Evolutionary conservation across 2,329 filamentous ascomycete species (phyloP), one percentile per base, ranked within the genome.

Genomic region (Bretziella fagacearum): DNA sequence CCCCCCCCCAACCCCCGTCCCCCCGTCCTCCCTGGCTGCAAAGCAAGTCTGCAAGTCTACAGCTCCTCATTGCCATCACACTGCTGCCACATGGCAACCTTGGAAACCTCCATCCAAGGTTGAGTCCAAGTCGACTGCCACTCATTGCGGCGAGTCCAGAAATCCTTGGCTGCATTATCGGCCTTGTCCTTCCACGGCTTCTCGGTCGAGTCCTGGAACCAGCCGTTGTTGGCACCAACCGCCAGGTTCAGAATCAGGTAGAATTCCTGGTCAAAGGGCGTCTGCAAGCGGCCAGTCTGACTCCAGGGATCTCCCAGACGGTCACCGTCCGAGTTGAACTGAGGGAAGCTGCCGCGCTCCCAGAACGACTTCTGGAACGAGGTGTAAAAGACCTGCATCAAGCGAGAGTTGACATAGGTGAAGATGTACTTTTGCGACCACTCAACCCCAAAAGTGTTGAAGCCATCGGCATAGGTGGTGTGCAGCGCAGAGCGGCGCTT

Each of bases 351-450:
- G 23, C 82, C 81, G 41, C 78, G 74, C 54, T 74, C 54, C 74
- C 77, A 86, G 56, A 86, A 71, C 7, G 74, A 69, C 55, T 73
- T 58, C 55, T 79, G 66, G 56, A 86, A 86, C 60, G 79, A 82
- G 54, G 74, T 79, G 66, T 86, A 93, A 52, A 85, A 70, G 44
- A 89, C 82, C 60, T 89, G 83, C 23, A 86, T 67, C 17, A 93
- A 73, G 10, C 81, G 78, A 39, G 74, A 80, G 68, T 91, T 81
- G 65, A 93, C 71, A 59, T 86, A 93, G 20, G 82, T 87, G 65
- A 89, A 93, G 51, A 91, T 66, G 60, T 93, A 91, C 61, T 87
- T 89, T 55, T 89, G 73, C 44, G 77, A 85, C 84, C 84, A 93
- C 62, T 93, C 84, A 2, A 93, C 62, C 11, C 84, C 84, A 56